Base-by-base conservation (phyloP, 768 basidiomycete genomes). In the Psilocybe subaeruginosa region DNA sequence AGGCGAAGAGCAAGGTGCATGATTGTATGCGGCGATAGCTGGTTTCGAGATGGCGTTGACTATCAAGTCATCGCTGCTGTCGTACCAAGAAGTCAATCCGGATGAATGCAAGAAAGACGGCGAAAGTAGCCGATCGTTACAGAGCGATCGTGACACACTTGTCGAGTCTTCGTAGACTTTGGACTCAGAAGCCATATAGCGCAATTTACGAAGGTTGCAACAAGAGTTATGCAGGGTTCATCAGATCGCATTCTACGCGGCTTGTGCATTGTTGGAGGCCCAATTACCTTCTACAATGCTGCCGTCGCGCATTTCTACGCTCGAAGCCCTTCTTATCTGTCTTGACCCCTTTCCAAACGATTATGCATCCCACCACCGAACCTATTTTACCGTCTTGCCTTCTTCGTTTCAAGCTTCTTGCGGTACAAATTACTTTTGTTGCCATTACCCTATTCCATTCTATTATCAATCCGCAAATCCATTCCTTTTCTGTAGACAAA, bases 171-270 rank as follows among this genome's bases (percentile, higher is more conserved):
- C 29, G 14, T 19, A 31, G 35, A 43, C 35, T 41, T 54, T 41
- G 53, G 16, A 56, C 19, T n/a, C 41, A 45, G 23, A 53, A 51
- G 49, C 53, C 30, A 23, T 31, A 48, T 49, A 14, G 11, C 33
- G 56, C 47, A 35, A 39, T 58, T 47, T 56, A 48, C 45, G 39
- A 29, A 30, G 37, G 33, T 35, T 35, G 33, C 33, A 11, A 35
- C 23, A 35, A 54, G 19, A 37, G 23, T 45, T 27, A 27, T 54
- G 50, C 54, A 14, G 9, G 41, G 41, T 29, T 45, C 50, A 52
- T 56, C 50, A n/a, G 31, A 16, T 56, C 19, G 49, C 48, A 56
- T 16, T n/a, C 12, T 50, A 37, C 23, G 41, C 54, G 53, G 54
- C 47, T 45, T 61, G 52, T n/a, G 27, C 27, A 35, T 35, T 35